Evolutionary conservation across 2,329 filamentous ascomycete genomes (phyloP), one percentile per base, ranked within the genome.

Genomic region (Penicillium italicum): DNA sequence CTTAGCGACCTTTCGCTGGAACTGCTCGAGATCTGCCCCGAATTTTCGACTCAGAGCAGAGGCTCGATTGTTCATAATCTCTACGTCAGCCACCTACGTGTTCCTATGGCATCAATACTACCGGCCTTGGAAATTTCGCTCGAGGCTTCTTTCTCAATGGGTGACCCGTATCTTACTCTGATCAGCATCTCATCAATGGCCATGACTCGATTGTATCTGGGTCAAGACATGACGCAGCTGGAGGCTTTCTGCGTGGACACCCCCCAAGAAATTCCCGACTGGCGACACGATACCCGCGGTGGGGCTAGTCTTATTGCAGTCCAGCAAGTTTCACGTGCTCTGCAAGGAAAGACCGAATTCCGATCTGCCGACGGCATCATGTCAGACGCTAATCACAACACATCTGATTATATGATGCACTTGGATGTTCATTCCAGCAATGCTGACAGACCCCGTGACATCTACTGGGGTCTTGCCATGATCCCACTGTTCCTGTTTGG

Each of bases 61-160:
- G 82, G 81, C 3, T 77, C 80, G 38, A 82, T 83, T 1, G 70
- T 85, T 22, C 80, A 83, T 53, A 77, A 80, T n/a, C 69, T 85
- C 9, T 86, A 85, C 66, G 71, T 86, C n/a, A 82, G 81, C n/a
- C 84, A 87, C 64, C 66, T 86, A 24, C 76, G 80, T 55, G 72
- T 76, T 11, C 80, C 82, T 2, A 69, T 85, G 43, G 66, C 73
- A 12, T 76, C 80, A 34, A 76, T 81, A 20, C 74, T 86, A 16
- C 76, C 79, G 1, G 69, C 75, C 4, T 74, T 87, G 7, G 81
- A 83, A 59, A 70, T 71, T 42, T 82, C 82, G 1, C 74, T 85
- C 60, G 82, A 86, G 49, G 76, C 79, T 8, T 80, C 82, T 0
- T 75, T 83, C n/a, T 71, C 76, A 3, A 80, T 82, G 16, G 84